Evolutionary conservation across 2,329 filamentous ascomycete species (phyloP).

Genomic region (Exophiala sp.): DNA sequence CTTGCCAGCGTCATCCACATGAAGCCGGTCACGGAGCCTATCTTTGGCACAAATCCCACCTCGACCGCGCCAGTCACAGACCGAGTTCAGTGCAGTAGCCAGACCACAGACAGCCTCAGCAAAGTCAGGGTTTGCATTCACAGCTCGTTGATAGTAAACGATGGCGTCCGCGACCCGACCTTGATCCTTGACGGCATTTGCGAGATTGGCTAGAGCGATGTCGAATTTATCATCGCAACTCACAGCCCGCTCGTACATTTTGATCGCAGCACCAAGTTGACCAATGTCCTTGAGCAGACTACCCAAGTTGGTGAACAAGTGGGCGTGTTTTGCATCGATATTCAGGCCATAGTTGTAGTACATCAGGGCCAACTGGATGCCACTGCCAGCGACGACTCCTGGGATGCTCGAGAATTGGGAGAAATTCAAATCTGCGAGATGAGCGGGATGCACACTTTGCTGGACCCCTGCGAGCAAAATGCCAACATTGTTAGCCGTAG

Average conservation of each 20-base stretch:
- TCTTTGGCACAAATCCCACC: conserved; percentile 73
- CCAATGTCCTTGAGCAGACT: conserved; percentile 95
- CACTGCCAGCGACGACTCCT: conserved; percentile 77
- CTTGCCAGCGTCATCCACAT: conserved; percentile 79
- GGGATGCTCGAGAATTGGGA: conserved; percentile 41
- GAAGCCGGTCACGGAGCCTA: conserved; percentile 80
- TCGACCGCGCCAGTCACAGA: conserved; percentile 87
- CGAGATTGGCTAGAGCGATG: conserved; percentile 91
- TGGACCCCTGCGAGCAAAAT: conserved; percentile 94
- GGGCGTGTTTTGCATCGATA: conserved; percentile 82
- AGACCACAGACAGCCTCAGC: conserved; percentile 94
- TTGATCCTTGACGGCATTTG: conserved; percentile 96
- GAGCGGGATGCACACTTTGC: conserved; percentile 50
- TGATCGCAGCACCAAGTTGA: conserved; percentile 81
- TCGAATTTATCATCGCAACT: conserved; percentile 90
- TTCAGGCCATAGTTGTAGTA: conserved; percentile 94
- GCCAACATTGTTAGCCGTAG: conserved; percentile 95
- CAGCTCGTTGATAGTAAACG: conserved; percentile 80
- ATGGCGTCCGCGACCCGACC: conserved; percentile 90
- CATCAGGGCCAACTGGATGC: conserved; percentile 76
- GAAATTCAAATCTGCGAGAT: conserved; percentile 31
- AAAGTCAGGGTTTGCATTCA: conserved; percentile 88
- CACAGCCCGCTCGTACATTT: conserved; percentile 95
- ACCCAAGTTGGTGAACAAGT: conserved; percentile 92
- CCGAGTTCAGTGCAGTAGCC: conserved; percentile 89